Percentiles rank a stretch among this genome's conserved stretches.
phyloP scores from a whole-genome alignment of 2,329 filamentous ascomycete genomes.

The Dothideomycetidae sp. region DNA sequence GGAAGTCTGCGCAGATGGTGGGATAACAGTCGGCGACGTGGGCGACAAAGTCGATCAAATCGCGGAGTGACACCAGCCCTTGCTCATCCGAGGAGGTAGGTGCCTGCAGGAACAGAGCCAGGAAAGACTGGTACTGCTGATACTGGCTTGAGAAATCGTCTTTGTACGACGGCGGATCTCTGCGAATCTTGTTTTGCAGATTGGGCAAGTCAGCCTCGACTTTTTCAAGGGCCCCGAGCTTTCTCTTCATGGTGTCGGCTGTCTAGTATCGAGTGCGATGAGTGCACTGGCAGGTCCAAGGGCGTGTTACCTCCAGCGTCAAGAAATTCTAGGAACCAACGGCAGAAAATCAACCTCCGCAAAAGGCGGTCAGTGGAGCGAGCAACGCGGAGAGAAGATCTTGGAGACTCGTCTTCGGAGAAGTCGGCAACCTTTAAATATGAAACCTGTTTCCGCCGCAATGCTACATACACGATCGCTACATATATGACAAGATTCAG shows the following conservation, averaged over 20 bases:
- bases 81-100: slow-evolving; percentile 64
- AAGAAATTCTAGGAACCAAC: not conserved
- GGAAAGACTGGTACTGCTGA: slow-evolving; percentile 79
- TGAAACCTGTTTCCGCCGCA: too few species aligned
- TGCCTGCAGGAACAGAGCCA: slow-evolving; percentile 78
- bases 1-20: slow-evolving; percentile 60
- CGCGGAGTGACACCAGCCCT: slow-evolving; percentile 70
- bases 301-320: slow-evolving; percentile 1
- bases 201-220: slow-evolving; percentile 83
- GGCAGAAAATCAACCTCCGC: not conserved
- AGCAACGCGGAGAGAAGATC: too few species aligned
- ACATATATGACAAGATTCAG: too few species aligned
- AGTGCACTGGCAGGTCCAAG: not conserved
- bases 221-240: slow-evolving; percentile 86
- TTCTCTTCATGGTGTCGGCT: slow-evolving; percentile 57
- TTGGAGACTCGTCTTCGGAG: too few species aligned
- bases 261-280: not conserved
- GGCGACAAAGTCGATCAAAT: slow-evolving; percentile 84
- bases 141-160: slow-evolving; percentile 82
- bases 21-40: slow-evolving; percentile 93
- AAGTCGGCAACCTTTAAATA: too few species aligned
- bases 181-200: slow-evolving; percentile 79
- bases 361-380: not conserved
- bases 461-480: too few species aligned
- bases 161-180: slow-evolving; percentile 78